phyloP scores from a whole-genome alignment of 2,329 filamentous ascomycete species.

The Ophiostoma fasciatum region DNA sequence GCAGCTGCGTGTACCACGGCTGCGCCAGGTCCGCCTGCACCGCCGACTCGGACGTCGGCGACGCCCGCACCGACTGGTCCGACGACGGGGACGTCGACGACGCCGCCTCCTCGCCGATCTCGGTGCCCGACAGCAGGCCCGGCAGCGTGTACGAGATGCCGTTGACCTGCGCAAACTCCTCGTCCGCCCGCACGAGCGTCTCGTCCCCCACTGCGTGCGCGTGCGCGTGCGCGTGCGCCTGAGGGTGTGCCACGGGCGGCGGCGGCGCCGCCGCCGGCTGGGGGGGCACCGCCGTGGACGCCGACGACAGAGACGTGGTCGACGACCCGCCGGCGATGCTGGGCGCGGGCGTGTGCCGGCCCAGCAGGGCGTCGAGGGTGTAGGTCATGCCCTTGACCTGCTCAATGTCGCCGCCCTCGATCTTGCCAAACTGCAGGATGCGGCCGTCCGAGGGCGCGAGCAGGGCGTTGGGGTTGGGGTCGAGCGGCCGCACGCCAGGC shows the following conservation, averaged over 20 bases:
- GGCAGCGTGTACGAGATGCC: conserved; percentile 90
- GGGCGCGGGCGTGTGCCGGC: conserved; percentile 43
- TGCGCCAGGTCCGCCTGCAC: conserved; percentile 73
- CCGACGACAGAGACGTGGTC: neutral
- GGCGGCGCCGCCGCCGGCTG: neutral
- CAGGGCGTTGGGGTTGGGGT: conserved; percentile 64
- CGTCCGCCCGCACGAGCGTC: conserved; percentile 61
- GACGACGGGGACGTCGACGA: conserved; percentile 36
- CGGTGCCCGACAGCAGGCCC: conserved; percentile 74
- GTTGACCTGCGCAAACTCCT: conserved; percentile 89
- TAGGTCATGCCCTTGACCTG: conserved; percentile 99
- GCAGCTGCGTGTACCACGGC: conserved; percentile 56
- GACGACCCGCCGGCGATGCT: conserved; percentile 30
- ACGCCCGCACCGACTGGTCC: conserved; percentile 59
- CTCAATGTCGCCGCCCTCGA: conserved; percentile 87
- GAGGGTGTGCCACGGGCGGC: no score
- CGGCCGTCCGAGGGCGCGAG: conserved; percentile 83
- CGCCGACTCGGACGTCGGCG: conserved; percentile 60
- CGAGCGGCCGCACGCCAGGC: conserved; percentile 71
- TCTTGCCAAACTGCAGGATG: conserved; percentile 80
- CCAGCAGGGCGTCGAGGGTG: conserved; percentile 81
- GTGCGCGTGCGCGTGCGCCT: conserved; percentile 9
- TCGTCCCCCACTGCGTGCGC: no score
- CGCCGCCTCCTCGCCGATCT: no score
- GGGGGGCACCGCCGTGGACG: neutral